Evolutionary conservation across 2,329 filamentous ascomycete genomes (phyloP).

Genomic region (Gliomastix tumulicola): DNA sequence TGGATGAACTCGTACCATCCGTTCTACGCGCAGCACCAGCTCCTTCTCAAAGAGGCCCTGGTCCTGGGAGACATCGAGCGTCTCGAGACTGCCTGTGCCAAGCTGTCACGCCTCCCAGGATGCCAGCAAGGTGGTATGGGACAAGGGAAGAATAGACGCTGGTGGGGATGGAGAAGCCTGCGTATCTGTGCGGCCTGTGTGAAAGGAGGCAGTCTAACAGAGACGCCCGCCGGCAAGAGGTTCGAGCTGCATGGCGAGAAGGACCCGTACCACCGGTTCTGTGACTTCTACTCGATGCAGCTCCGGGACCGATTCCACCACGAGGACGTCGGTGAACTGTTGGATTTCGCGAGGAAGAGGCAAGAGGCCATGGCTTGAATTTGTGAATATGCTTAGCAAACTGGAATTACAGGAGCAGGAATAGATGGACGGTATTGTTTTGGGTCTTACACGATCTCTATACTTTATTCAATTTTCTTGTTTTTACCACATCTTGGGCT

Average conservation of each 20-base stretch:
- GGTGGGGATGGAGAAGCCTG: slow-evolving; percentile 4
- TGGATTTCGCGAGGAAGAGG: slow-evolving; percentile 4
- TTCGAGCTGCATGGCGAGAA: slow-evolving; percentile 4
- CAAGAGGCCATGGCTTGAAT: slow-evolving; percentile 3
- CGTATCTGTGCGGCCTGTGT: slow-evolving; percentile 3
- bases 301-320: slow-evolving; percentile 2
- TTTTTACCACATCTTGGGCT: no score
- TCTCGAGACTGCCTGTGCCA: slow-evolving; percentile 1
- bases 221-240: slow-evolving; percentile 3
- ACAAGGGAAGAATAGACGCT: slow-evolving; percentile 4
- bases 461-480: no score
- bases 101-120: slow-evolving; percentile 1
- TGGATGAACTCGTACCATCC: slow-evolving; percentile 5
- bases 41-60: slow-evolving; percentile 1
- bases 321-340: slow-evolving; percentile 1
- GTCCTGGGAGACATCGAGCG: slow-evolving; percentile 2
- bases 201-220: slow-evolving; percentile 3
- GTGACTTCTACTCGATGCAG: slow-evolving; percentile 3
- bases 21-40: slow-evolving; percentile 2
- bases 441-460: no score
- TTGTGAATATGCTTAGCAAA: no score
- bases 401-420: no score
- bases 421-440: no score
- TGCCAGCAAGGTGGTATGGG: slow-evolving; percentile 4
- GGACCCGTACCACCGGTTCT: slow-evolving; percentile 2